A percentile compares a stretch with the other conserved stretches of the same genome.
Evolutionary conservation across 2,329 filamentous ascomycete species (phyloP).

Genomic region (Clarireedia hainanense): DNA sequence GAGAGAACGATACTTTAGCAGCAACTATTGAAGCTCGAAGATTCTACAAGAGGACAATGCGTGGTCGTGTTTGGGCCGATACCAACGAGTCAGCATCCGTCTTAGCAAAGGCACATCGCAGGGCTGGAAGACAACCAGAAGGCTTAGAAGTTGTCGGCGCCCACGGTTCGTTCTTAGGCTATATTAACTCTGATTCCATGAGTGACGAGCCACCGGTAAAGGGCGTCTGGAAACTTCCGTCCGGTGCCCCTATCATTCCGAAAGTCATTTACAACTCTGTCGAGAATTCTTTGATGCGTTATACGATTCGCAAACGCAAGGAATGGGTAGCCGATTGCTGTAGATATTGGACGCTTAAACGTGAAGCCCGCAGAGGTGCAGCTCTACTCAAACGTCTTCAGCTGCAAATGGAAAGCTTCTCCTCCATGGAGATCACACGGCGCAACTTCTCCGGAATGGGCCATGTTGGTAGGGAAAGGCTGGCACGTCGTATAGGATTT

Average conservation of each 20-base stretch:
- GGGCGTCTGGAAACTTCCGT: conserved; percentile 83
- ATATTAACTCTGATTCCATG: conserved; percentile 1
- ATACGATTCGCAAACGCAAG: conserved; percentile 78
- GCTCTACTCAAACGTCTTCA: conserved; percentile 89
- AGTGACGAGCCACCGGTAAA: conserved; percentile 48
- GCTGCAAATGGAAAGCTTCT: conserved; percentile 91
- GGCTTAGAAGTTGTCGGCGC: conserved; percentile 78
- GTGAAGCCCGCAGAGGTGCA: conserved; percentile 84
- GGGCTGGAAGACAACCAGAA: conserved; percentile 58
- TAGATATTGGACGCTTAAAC: conserved; percentile 96
- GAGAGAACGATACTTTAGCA: conserved; percentile 73
- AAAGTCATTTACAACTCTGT: conserved; percentile 81
- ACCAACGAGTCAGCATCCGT: conserved; percentile 77
- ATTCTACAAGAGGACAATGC: conserved; percentile 86
- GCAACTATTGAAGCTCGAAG: conserved; percentile 78
- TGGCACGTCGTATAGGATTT: conserved; percentile 82
- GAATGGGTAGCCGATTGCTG: conserved; percentile 90
- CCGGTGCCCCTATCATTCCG: conserved; percentile 89
- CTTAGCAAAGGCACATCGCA: conserved; percentile 63
- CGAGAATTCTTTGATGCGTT: conserved; percentile 73
- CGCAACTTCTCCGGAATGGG: conserved; percentile 97
- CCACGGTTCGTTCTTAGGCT: conserved; percentile 67
- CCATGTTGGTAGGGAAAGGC: conserved; percentile 65
- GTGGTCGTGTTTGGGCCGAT: conserved; percentile 83
- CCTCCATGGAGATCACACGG: conserved; percentile 92